A percentile compares a stretch with the other conserved stretches of the same genome.
These are phyloP conservation scores for Elongisporangium prolatum DNA, from an alignment of 352 stramenopile genomes.

Conservation along the genomic window DNA sequence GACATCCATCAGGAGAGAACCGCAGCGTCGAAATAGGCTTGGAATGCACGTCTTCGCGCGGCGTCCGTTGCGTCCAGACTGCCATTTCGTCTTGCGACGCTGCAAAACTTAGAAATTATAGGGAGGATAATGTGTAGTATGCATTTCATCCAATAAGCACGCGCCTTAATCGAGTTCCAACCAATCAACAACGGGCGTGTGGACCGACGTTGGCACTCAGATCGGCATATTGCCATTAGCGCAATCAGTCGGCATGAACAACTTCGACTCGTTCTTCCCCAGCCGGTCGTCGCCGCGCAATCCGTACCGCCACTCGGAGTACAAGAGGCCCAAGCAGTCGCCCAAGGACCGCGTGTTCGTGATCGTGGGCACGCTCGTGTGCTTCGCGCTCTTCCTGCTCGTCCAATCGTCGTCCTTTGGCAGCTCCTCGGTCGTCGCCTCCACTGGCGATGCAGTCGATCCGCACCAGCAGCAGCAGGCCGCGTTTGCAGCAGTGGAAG, in stretches of 20 bases:
- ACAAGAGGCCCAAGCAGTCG: conserved; percentile 19
- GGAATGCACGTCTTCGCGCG: conserved; percentile 34
- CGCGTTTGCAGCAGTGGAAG: conserved; percentile 20
- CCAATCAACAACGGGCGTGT: background rate
- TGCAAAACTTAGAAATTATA: background rate
- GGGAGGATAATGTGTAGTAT: background rate
- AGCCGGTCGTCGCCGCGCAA: conserved; percentile 55
- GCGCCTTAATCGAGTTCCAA: background rate
- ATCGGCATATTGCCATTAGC: background rate
- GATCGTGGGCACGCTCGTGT: conserved; percentile 56
- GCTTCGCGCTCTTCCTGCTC: conserved; percentile 58
- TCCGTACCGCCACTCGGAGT: conserved; percentile 70
- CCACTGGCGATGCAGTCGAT: conserved; percentile 17
- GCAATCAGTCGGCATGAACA: conserved; percentile 30
- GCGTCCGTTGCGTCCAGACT: background rate
- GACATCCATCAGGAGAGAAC: conserved; percentile 46
- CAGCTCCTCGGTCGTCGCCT: conserved; percentile 7
- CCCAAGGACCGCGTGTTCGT: conserved; percentile 58
- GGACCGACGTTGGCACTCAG: background rate
- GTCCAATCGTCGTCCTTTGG: conserved; percentile 30
- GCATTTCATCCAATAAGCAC: background rate
- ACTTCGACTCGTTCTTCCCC: conserved; percentile 68
- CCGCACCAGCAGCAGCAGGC: conserved; percentile 22
- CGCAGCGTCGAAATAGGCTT: conserved; percentile 75
- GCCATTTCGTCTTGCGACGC: background rate